A percentile compares a stretch with the other conserved stretches of the same genome.
These are phyloP conservation scores for Lithospermum erythrorhizon DNA, from an alignment of 257 asterid species.

Conservation along the genomic window DNA sequence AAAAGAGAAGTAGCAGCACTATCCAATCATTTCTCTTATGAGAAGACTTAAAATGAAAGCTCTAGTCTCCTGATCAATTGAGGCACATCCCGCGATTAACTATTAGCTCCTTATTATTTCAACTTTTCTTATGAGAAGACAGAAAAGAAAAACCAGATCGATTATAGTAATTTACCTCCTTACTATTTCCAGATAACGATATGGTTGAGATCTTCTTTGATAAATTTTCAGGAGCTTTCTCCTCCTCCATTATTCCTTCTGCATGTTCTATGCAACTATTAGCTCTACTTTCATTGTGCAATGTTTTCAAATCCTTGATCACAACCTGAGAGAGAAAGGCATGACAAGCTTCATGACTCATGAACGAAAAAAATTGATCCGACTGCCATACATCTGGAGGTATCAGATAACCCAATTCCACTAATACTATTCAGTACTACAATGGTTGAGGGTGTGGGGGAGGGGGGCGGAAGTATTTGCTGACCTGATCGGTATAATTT, in stretches of 20 bases:
- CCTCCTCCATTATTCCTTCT: constrained; percentile 77
- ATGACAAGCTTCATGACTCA: too few species aligned
- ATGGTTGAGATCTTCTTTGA: constrained; percentile 58
- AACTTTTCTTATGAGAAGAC: constrained; percentile 10
- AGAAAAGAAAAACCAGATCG: constrained; percentile 1
- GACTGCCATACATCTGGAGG: too few species aligned
- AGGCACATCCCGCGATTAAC: too few species aligned
- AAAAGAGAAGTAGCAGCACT: too few species aligned
- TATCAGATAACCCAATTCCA: too few species aligned
- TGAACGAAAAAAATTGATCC: too few species aligned
- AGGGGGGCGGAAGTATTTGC: constrained; percentile 4
- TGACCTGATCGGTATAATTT: constrained; percentile 51
- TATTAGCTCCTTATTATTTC: too few species aligned
- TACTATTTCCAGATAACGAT: constrained; percentile 54
- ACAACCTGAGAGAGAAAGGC: constrained; percentile 32
- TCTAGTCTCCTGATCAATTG: too few species aligned
- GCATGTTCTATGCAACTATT: constrained; percentile 88
- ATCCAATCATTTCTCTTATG: too few species aligned
- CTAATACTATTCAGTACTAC: too few species aligned
- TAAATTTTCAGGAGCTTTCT: constrained; percentile 77
- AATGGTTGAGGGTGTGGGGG: too few species aligned
- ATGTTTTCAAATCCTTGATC: constrained; percentile 54
- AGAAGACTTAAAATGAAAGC: too few species aligned
- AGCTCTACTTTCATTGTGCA: constrained; percentile 57
- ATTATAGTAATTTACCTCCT: constrained; percentile 41